A percentile compares a stretch with the other conserved stretches of the same genome.
phyloP scores from a whole-genome alignment of 768 basidiomycete genomes.

The Gymnopilus dilepis region DNA sequence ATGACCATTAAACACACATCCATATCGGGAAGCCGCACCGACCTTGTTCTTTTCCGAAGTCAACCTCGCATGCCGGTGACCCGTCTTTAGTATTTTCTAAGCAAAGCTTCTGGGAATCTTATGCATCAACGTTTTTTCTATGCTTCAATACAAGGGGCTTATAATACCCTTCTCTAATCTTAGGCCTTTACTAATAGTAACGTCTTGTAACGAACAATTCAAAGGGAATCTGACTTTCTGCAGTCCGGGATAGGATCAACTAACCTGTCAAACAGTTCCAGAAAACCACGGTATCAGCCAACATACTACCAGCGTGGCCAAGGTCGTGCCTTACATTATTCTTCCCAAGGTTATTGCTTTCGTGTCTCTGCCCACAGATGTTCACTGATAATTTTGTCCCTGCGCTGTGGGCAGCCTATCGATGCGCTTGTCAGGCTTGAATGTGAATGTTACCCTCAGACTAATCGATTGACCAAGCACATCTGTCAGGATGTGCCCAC shows the following conservation, averaged over 20 bases:
- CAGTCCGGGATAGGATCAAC: not conserved
- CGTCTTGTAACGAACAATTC: not conserved
- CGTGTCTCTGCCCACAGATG: too few species aligned
- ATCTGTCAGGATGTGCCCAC: not conserved
- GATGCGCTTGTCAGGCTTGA: not conserved
- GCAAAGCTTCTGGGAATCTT: not conserved
- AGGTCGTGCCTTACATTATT: not conserved
- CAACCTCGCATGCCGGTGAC: conserved; percentile 13
- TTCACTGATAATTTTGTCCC: not conserved
- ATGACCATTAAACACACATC: conserved; percentile 20
- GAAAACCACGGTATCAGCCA: not conserved
- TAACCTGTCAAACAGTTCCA: not conserved
- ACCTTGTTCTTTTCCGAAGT: conserved; percentile 18
- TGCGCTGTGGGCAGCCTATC: too few species aligned
- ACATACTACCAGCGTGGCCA: too few species aligned
- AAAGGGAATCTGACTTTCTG: not conserved
- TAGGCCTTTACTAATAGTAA: not conserved
- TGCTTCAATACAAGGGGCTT: not conserved
- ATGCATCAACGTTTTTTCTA: not conserved
- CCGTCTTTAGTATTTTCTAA: not conserved
- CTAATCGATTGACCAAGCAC: not conserved
- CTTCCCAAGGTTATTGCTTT: not conserved
- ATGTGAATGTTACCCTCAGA: too few species aligned
- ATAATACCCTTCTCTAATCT: not conserved
- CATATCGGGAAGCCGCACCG: conserved; percentile 20